Evolutionary conservation across 2,329 filamentous ascomycete species (phyloP).

Genomic region (Fusarium domesticum): DNA sequence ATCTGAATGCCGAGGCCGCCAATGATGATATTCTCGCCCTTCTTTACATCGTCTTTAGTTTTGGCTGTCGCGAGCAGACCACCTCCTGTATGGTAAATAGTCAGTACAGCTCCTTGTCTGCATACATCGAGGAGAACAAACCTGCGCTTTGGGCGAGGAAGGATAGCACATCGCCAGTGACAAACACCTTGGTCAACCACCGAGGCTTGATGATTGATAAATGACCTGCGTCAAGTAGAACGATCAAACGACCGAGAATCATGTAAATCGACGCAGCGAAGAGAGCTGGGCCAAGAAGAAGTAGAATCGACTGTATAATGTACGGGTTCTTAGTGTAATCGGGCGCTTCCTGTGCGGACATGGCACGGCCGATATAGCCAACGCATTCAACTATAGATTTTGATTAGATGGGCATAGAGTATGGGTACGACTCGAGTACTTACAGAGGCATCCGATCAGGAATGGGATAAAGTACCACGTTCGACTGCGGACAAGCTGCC

Average conservation of each 20-base stretch:
- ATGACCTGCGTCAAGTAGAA: slow-evolving; percentile 36
- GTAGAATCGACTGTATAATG: slow-evolving; percentile 40
- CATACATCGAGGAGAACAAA: slow-evolving; percentile 3
- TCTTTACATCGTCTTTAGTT: slow-evolving; percentile 26
- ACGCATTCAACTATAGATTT: slow-evolving; percentile 25
- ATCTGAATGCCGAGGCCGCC: slow-evolving; percentile 54
- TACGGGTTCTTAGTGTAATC: slow-evolving; percentile 35
- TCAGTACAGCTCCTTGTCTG: background rate
- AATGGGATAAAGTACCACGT: slow-evolving; percentile 55
- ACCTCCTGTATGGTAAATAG: slow-evolving; percentile 11
- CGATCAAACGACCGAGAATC: slow-evolving; percentile 42
- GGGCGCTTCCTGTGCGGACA: slow-evolving; percentile 42
- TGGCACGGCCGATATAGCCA: slow-evolving; percentile 48
- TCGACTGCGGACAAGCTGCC: slow-evolving; percentile 38
- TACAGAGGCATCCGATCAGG: slow-evolving; percentile 51
- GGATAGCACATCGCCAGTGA: slow-evolving; percentile 47
- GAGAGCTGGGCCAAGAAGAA: slow-evolving; percentile 40
- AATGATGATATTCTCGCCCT: slow-evolving; percentile 49
- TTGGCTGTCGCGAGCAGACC: slow-evolving; percentile 27
- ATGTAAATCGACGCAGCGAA: slow-evolving; percentile 49
- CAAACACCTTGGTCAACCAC: slow-evolving; percentile 52
- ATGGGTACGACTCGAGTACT: no score
- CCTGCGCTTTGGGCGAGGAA: slow-evolving; percentile 37
- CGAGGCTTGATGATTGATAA: slow-evolving; percentile 41
- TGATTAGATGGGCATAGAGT: no score